A percentile compares a stretch with the other conserved stretches of the same genome.
These are phyloP conservation scores for Marvania coccoides DNA, from an alignment of 139 green algal genomes.

Conservation along the genomic window DNA sequence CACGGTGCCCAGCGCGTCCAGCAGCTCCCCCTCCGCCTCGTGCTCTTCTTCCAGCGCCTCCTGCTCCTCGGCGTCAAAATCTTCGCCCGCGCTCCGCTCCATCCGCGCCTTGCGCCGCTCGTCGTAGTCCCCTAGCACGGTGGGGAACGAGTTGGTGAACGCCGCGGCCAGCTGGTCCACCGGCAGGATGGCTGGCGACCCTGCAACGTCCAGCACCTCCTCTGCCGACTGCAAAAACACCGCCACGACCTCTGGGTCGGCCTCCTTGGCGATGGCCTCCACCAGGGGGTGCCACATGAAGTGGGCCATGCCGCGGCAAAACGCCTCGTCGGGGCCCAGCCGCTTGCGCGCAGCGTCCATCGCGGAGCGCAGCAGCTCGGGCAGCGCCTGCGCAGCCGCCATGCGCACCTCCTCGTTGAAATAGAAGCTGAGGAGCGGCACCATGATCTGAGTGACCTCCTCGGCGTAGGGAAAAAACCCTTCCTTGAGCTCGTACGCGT, in stretches of 20 bases:
- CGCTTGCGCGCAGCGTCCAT: constrained; percentile 64
- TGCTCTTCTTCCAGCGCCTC: constrained; percentile 87
- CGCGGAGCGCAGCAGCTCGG: constrained; percentile 74
- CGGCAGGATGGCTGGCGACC: constrained; percentile 28
- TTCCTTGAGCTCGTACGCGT: constrained; percentile 93
- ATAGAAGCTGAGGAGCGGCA: constrained; percentile 90
- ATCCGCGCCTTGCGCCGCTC: constrained; percentile 52
- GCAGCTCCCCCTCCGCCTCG: constrained; percentile 82
- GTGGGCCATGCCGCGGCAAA: constrained; percentile 53
- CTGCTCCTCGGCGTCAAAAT: constrained; percentile 94
- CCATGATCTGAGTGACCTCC: constrained; percentile 67
- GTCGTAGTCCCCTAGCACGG: constrained; percentile 52
- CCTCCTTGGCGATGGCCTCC: constrained; percentile 58
- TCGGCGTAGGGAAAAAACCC: constrained; percentile 91
- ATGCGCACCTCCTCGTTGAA: constrained; percentile 91
- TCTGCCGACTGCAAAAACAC: constrained; percentile 57
- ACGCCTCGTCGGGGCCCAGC: constrained; percentile 30
- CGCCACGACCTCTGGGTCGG: constrained; percentile 58
- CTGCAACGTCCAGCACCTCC: constrained; percentile 53
- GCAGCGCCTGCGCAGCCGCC: constrained; percentile 59
- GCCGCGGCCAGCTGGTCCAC: constrained; percentile 29
- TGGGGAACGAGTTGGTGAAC: constrained; percentile 38
- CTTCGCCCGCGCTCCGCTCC: constrained; percentile 50
- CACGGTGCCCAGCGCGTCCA: constrained; percentile 56
- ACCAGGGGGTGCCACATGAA: constrained; percentile 58